phyloP scores from a whole-genome alignment of 768 basidiomycete species.

The Phlebiopsis gigantea region DNA sequence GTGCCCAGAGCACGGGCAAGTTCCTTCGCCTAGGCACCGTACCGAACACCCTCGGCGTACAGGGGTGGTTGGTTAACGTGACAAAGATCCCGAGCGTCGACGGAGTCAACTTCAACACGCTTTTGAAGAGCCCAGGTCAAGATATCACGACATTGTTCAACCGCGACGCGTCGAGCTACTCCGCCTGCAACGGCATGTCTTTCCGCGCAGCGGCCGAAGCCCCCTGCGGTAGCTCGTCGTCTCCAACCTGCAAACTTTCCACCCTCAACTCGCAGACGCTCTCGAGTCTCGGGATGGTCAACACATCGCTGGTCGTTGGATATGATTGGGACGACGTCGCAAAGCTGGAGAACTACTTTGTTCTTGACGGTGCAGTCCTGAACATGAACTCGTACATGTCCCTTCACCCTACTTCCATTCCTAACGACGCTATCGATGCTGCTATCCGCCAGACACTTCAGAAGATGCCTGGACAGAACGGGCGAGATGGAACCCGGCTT shows the following conservation, averaged over 20 bases:
- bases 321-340: constrained; percentile 91
- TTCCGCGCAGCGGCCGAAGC: constrained; percentile 69
- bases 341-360: constrained; percentile 66
- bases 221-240: constrained; percentile 52
- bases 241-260: constrained; percentile 70
- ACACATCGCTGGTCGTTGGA: constrained; percentile 69
- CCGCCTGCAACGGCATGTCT: constrained; percentile 54
- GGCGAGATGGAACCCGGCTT: constrained; percentile 87
- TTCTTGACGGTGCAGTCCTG: constrained; percentile 90
- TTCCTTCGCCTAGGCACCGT: constrained; percentile 47
- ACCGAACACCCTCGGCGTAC: constrained; percentile 65
- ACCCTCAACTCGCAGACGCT: constrained; percentile 56
- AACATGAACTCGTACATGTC: constrained; percentile 86
- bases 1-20: constrained; percentile 35
- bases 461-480: constrained; percentile 41
- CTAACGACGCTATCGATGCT: constrained; percentile 73
- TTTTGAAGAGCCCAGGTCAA: constrained; percentile 62
- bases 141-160: constrained; percentile 83
- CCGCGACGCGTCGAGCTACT: constrained; percentile 60
- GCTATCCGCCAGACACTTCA: constrained; percentile 74
- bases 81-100: constrained; percentile 41
- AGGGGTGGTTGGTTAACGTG: constrained; percentile 75
- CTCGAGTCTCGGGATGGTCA: constrained; percentile 52
- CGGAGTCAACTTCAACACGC: constrained; percentile 52
- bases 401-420: constrained; percentile 42